Evolutionary conservation across 2,329 filamentous ascomycete species (phyloP), one percentile per base, ranked within the genome.

Genomic region (Elsinoe fawcettii): DNA sequence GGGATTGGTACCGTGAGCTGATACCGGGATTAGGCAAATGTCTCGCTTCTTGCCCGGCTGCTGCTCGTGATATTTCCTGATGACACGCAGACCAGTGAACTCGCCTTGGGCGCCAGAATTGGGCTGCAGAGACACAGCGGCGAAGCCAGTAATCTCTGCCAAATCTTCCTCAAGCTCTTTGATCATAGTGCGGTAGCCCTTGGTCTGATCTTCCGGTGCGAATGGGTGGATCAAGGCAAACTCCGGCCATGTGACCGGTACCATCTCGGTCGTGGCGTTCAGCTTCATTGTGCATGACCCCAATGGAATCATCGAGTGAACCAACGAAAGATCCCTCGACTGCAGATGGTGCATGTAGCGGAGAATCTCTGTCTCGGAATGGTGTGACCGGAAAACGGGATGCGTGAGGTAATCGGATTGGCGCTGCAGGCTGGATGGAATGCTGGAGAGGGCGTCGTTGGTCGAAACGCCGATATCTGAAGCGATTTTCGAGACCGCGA

Each of bases 261-360:
- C 81, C 92, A 97, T 96, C 75, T 96, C 90, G 0, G 88, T 88
- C 2, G 91, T 93, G 41, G 87, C 88, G 70, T 96, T 96, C 55
- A 96, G 83, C 78, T 97, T 97, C 92, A 97, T 97, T 12, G 92
- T 97, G 77, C 92, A 97, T 1, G 92, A 96, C 18, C 92, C 92
- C 1, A 97, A 81, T 2, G 92, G 90, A 60, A 97, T 97, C 92
- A 97, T 97, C 14, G 91, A 96, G 74, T 97, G 92, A 1, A 91
- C 88, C 4, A 96, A 79, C 1, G 92, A 96, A 12, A 97, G 76
- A 69, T 97, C 92, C 76, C 95, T 96, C 53, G 90, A 95, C 70
- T 95, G 87, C 4, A 97, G 79, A 69, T 96, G 89, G 69, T 92
- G 80, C 65, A 97, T 96, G 74, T 97, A 97, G 43, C 92, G 86